Base-by-base conservation (phyloP, 805 yeast species). In the Komagataella mondaviorum region DNA sequence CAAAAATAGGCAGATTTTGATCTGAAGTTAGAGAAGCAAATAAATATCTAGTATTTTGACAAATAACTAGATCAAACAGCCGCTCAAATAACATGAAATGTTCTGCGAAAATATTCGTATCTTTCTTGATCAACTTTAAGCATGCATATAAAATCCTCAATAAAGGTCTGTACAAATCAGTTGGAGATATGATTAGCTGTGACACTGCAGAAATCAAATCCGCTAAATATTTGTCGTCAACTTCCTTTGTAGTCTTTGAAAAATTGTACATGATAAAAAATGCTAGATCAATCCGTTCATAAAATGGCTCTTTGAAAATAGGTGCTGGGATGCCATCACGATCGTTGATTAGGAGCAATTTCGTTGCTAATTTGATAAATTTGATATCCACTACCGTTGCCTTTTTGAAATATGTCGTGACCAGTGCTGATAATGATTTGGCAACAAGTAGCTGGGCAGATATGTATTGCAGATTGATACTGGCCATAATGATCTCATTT, bases 401-500 rank as follows among this genome's bases (percentile, higher is more conserved):
- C 70, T 59, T 64, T 50, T 79, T 75, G 53, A 85, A 75, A 58
- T 69, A 82, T 0, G 91, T 78, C 0, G 91, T 81, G 20, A 88
- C 55, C 39, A 89, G 68, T 1, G 93, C 88, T 49, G 91, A 89
- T 76, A 87, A 80, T 0, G 95, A 76, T 57, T 83, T 83, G 3
- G 88, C 84, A 18, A 85, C 76, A 3, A 78, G 70, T 14, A 82
- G 70, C 59, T 88, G 95, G 1, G 90, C 75, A 45, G 80, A 73
- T 6, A 80, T 73, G 57, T 72, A 74, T 55, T 88, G 88, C 49
- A 80, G 60, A 57, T 83, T 82, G 47, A 81, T 63, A 54, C 89
- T 81, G 1, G 85, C 80, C 1, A 73, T 70, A 2, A 76, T 63
- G 4, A 88, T 72, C 45, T 75, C 76, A 3, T 70, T 67, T 52